A percentile compares a stretch with the other conserved stretches of the same genome.
phyloP scores from a whole-genome alignment of 2,329 filamentous ascomycete genomes.

The Pezicula rhizophila region DNA sequence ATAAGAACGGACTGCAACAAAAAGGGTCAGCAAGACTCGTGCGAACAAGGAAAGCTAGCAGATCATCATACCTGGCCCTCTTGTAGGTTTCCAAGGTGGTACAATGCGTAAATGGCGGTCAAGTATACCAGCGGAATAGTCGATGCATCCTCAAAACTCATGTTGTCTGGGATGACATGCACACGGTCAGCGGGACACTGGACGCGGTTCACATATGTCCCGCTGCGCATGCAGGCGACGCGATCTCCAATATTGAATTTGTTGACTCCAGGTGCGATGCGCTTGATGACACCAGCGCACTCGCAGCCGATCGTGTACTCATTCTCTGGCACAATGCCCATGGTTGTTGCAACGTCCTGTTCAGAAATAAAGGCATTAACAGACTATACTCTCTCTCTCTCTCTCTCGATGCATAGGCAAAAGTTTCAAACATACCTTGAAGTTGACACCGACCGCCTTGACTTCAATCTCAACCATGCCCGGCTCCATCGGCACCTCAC shows the following conservation, averaged over 20 bases:
- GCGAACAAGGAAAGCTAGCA: too few species aligned
- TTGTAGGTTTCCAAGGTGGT: constrained; percentile 8
- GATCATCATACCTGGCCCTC: constrained; percentile 11
- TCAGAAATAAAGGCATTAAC: too few species aligned
- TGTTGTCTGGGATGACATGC: constrained; percentile 29
- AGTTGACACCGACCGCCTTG: background rate
- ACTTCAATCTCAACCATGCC: background rate
- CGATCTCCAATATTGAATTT: constrained; percentile 16
- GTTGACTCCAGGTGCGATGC: background rate
- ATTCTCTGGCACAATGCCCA: background rate
- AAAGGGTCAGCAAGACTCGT: background rate
- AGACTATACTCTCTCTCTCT: too few species aligned
- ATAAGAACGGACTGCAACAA: constrained; percentile 23
- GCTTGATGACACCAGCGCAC: background rate
- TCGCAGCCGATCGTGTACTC: background rate
- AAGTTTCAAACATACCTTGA: too few species aligned
- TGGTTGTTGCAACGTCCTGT: background rate
- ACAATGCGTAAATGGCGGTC: constrained; percentile 9
- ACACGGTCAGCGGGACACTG: background rate
- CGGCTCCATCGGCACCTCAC: background rate
- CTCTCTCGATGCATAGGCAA: too few species aligned
- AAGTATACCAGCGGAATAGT: constrained; percentile 30
- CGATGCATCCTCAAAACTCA: constrained; percentile 33
- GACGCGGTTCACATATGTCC: constrained; percentile 6
- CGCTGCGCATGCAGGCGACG: constrained; percentile 5